A percentile compares a stretch with the other conserved stretches of the same genome.
phyloP scores from a whole-genome alignment of 139 green algal species.

The Zygnema circumcarinatum region DNA sequence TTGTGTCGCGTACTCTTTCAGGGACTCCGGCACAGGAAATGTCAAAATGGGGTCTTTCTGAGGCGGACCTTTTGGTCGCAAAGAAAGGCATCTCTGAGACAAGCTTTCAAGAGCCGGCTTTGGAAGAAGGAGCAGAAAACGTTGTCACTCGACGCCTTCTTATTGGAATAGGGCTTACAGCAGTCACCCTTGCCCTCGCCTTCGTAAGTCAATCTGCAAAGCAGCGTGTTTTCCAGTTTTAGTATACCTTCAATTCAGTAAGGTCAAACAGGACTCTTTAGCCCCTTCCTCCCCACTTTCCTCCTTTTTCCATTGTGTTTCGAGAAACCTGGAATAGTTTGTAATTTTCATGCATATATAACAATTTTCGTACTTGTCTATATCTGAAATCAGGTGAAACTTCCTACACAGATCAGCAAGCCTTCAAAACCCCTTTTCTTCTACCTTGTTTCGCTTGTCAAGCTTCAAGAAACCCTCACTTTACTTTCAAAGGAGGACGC shows the following conservation, averaged over 20 bases:
- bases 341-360: too few relatives aligned
- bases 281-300: too few relatives aligned
- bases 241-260: too few relatives aligned
- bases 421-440: constrained; percentile 39
- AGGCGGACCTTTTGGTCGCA: constrained; percentile 25
- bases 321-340: too few relatives aligned
- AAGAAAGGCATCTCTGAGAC: background rate
- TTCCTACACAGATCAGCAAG: constrained; percentile 16
- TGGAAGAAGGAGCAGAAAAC: constrained; percentile 34
- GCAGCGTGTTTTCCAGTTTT: too few relatives aligned
- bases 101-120: background rate
- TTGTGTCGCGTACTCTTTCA: background rate
- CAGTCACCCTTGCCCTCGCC: constrained; percentile 23
- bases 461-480: constrained; percentile 1
- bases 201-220: constrained; percentile 51
- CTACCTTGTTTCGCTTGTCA: constrained; percentile 29
- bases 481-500: constrained; percentile 9
- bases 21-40: constrained; percentile 29
- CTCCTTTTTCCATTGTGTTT: too few relatives aligned
- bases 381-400: constrained; percentile 22
- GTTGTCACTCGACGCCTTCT: constrained; percentile 24
- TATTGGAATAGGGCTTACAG: constrained; percentile 33
- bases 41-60: constrained; percentile 42
- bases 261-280: too few relatives aligned
- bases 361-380: too few relatives aligned